Evolutionary conservation across 192 early-diverging fungal species (phyloP).

Genomic region (Geranomyces michiganensis): DNA sequence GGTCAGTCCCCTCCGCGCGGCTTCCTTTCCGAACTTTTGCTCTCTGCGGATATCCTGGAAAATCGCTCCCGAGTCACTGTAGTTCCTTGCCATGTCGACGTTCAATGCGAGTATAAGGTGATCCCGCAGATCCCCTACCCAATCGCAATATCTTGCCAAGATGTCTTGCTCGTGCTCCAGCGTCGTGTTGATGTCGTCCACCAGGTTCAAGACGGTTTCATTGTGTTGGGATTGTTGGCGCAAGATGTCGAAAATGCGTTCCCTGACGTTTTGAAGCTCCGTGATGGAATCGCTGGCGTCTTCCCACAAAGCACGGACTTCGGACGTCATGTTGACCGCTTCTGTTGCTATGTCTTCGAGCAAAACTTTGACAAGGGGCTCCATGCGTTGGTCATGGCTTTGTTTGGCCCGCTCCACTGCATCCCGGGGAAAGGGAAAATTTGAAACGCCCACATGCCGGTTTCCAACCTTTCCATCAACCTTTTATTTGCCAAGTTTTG

Average conservation of each 20-base stretch:
- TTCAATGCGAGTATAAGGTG: no score
- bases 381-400: no score
- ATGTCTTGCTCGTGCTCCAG: constrained; percentile 1
- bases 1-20: no score
- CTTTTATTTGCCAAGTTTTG: no score
- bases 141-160: constrained; percentile 1
- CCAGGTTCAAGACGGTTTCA: constrained; percentile 5
- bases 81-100: no score
- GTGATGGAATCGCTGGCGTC: constrained; percentile 5
- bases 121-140: constrained; percentile 10
- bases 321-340: constrained; percentile 5
- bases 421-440: no score
- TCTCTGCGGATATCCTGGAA: no score
- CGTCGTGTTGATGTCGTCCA: constrained; percentile 11
- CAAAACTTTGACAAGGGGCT: constrained; percentile 15
- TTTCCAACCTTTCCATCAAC: no score
- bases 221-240: constrained; percentile 18
- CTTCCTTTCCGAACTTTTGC: no score
- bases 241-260: constrained; percentile 18
- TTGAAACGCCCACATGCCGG: no score
- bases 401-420: no score
- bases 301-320: constrained; percentile 14
- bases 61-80: no score
- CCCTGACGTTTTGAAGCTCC: constrained; percentile 5
- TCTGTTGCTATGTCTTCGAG: constrained; percentile 6